phyloP scores from a whole-genome alignment of 768 basidiomycete genomes.

The Thelephora ganbajun region DNA sequence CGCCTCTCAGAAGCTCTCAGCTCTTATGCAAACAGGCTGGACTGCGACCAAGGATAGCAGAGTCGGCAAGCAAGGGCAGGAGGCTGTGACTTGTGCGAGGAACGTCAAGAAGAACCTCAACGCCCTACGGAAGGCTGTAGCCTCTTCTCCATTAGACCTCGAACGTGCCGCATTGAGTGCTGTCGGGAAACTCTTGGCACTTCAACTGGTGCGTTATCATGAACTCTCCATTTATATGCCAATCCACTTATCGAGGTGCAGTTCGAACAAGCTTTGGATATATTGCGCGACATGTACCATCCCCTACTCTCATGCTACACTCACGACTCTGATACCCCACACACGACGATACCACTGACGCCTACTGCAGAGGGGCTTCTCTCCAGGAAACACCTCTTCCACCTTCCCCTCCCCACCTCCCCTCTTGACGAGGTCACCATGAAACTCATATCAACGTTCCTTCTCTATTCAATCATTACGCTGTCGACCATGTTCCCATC shows the following conservation, averaged over 20 bases:
- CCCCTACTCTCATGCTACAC: constrained; percentile 22
- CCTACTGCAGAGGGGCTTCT: not conserved
- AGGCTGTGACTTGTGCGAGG: constrained; percentile 15
- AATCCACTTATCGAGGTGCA: constrained; percentile 14
- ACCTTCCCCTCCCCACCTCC: constrained; percentile 28
- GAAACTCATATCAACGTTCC: constrained; percentile 45
- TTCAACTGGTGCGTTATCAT: constrained; percentile 52
- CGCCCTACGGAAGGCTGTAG: constrained; percentile 28
- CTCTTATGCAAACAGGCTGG: constrained; percentile 44
- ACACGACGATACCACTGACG: not conserved
- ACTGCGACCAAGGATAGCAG: constrained; percentile 25
- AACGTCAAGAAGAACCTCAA: constrained; percentile 31
- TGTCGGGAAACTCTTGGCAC: constrained; percentile 45
- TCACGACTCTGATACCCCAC: not conserved
- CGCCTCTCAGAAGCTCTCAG: constrained; percentile 43
- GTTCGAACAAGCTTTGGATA: constrained; percentile 36
- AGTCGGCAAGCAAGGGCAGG: constrained; percentile 9
- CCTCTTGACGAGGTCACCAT: constrained; percentile 21
- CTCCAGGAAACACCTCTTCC: constrained; percentile 20
- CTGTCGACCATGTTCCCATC: constrained; percentile 16
- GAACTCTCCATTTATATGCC: not conserved
- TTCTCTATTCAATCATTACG: constrained; percentile 37
- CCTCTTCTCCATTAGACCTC: constrained; percentile 39
- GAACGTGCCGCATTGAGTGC: constrained; percentile 63
- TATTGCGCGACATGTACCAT: constrained; percentile 33